phyloP scores from a whole-genome alignment of 768 basidiomycete genomes.

The Boletus huronensis region DNA sequence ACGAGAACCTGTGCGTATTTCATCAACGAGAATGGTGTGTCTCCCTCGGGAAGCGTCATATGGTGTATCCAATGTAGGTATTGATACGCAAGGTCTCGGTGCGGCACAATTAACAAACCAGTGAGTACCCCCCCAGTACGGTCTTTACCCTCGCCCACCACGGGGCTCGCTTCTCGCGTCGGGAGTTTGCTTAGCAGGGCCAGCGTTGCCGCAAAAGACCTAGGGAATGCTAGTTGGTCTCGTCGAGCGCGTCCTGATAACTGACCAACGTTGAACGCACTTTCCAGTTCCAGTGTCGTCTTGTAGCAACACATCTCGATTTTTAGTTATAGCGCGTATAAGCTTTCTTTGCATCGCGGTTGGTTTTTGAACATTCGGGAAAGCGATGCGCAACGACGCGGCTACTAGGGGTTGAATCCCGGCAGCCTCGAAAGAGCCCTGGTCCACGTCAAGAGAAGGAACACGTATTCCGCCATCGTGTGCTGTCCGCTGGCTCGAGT shows the following conservation, averaged over 20 bases:
- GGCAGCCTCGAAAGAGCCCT: slow-evolving; percentile 44
- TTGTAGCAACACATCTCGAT: slow-evolving; percentile 61
- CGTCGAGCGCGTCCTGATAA: not conserved
- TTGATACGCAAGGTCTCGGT: slow-evolving; percentile 69
- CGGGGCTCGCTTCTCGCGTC: slow-evolving; percentile 18
- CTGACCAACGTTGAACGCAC: slow-evolving; percentile 47
- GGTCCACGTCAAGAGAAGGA: not conserved
- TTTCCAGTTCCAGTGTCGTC: slow-evolving; percentile 80
- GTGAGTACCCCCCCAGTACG: slow-evolving; percentile 37
- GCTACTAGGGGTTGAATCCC: slow-evolving; percentile 51
- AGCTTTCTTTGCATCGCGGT: slow-evolving; percentile 58
- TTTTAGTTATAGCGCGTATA: slow-evolving; percentile 55
- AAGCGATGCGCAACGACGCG: slow-evolving; percentile 51
- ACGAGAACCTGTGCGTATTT: slow-evolving; percentile 59
- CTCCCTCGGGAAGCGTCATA: slow-evolving; percentile 36
- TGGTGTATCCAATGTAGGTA: slow-evolving; percentile 61
- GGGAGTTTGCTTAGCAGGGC: slow-evolving; percentile 61
- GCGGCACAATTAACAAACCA: slow-evolving; percentile 66
- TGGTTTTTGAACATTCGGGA: slow-evolving; percentile 56
- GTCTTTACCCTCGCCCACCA: slow-evolving; percentile 15
- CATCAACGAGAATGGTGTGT: slow-evolving; percentile 34
- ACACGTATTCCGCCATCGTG: not conserved
- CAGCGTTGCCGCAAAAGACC: slow-evolving; percentile 69
- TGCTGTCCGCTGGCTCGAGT: slow-evolving; percentile 25
- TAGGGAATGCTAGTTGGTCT: slow-evolving; percentile 25